Evolutionary conservation across 2,329 filamentous ascomycete species (phyloP).

Genomic region (Botrytis elliptica): DNA sequence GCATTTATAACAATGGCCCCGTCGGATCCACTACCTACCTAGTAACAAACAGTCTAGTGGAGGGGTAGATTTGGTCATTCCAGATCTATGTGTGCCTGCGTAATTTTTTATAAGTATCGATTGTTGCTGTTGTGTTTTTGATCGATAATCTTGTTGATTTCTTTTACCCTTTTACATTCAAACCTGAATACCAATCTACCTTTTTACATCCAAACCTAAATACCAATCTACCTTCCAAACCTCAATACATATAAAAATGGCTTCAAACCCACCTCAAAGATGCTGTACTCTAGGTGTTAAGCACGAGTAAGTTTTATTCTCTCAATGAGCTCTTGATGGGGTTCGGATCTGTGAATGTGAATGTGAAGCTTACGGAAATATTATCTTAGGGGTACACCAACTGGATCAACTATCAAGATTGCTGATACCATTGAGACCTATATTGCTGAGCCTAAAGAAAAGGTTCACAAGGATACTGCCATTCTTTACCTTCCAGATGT

Average conservation of each 20-base stretch:
- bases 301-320: slow-evolving; percentile 34
- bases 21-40: not conserved
- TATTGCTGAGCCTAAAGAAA: slow-evolving; percentile 35
- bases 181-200: not conserved
- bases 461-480: slow-evolving; percentile 36
- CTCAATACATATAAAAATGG: slow-evolving; percentile 31
- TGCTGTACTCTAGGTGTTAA: slow-evolving; percentile 40
- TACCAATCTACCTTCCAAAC: not conserved
- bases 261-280: slow-evolving; percentile 37
- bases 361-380: not conserved
- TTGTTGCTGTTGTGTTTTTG: not conserved
- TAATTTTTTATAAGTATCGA: not conserved
- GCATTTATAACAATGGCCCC: not conserved
- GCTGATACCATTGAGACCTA: slow-evolving; percentile 37
- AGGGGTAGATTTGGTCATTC: not conserved
- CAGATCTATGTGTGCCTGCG: not conserved
- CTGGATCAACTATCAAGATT: slow-evolving; percentile 35
- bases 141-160: not conserved
- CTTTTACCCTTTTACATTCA: not conserved
- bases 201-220: not conserved
- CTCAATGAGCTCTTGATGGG: slow-evolving; percentile 5
- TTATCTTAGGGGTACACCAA: slow-evolving; percentile 34
- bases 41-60: not conserved
- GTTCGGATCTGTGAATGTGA: not conserved
- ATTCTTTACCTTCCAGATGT: slow-evolving; percentile 39